These are phyloP conservation scores for Apiospora saccharicola DNA, from an alignment of 2,329 filamentous ascomycete genomes.

Conservation along the genomic window DNA sequence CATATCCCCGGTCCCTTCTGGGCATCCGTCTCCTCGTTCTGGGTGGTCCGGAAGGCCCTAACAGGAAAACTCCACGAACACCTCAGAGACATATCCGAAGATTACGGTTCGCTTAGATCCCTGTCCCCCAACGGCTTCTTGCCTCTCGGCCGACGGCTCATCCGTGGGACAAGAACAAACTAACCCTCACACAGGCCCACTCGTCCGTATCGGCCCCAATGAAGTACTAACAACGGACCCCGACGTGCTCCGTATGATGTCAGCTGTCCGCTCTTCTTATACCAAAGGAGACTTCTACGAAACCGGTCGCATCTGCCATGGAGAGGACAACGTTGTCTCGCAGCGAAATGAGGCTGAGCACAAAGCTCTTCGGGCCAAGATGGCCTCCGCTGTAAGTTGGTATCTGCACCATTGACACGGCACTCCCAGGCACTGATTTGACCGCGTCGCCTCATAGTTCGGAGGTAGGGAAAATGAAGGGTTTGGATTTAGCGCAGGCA, in stretches of 20 bases:
- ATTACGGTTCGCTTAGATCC: conserved; percentile 31
- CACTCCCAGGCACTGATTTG: conserved; percentile 29
- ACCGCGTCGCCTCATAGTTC: conserved; percentile 47
- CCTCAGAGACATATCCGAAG: conserved; percentile 32
- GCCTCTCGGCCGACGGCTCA: conserved; percentile 8
- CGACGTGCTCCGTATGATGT: conserved; percentile 40
- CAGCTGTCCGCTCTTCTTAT: conserved; percentile 46
- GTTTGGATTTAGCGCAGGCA: conserved; percentile 49
- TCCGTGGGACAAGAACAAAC: not conserved
- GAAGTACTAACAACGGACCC: conserved; percentile 36
- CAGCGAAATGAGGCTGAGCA: conserved; percentile 46
- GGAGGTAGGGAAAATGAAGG: conserved; percentile 57
- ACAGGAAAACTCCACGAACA: conserved; percentile 37
- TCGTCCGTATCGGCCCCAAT: conserved; percentile 38
- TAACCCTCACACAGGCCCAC: conserved; percentile 30
- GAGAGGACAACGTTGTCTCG: conserved; percentile 46
- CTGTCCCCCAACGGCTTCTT: not conserved
- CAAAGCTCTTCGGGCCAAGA: conserved; percentile 50
- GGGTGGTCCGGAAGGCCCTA: conserved; percentile 38
- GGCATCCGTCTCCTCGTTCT: conserved; percentile 36
- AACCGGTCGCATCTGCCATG: conserved; percentile 46
- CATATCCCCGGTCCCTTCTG: conserved; percentile 41
- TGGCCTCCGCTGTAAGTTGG: conserved; percentile 50
- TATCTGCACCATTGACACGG: not conserved
- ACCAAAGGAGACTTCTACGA: conserved; percentile 47